Base-by-base conservation (phyloP, 2,329 filamentous ascomycete species). In the Harringtonia lauricola region DNA sequence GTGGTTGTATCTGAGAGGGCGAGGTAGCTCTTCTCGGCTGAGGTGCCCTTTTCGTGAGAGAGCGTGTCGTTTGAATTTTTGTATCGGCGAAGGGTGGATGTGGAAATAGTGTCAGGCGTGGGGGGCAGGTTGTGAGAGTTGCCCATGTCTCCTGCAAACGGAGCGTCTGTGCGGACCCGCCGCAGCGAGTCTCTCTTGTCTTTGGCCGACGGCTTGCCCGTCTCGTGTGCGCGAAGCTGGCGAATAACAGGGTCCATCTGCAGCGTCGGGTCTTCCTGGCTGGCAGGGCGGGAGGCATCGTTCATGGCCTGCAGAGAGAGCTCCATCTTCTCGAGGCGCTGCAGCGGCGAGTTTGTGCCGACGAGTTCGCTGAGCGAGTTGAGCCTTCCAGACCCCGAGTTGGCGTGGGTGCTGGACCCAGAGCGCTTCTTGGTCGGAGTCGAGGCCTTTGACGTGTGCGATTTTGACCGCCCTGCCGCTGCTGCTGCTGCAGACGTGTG, bases 61-160 rank as follows among this genome's bases (percentile, higher is more conserved):
- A 72, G 54, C 0, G 66, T 67, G 36, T 77, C 73, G 42, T 68
- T 65, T 0, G 72, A 76, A 39, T 64, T 66, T 48, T 74, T 65
- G 46, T 66, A 70, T 14, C 65, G 64, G 7, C 66, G 63, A 29
- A 79, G 60, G 0, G 72, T 74, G 2, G 71, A 70, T 2, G 71
- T 75, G 2, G 74, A 75, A 18, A 77, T 72, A 0, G 75, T 79
- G 50, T 79, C 74, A 0, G 75, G 75, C 0, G 75, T 79, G 0
- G 75, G 75, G 10, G 75, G 75, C 2, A 78, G 59, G 17, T 58
- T 59, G 17, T 68, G 65, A 6, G 67, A 63, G 42, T 65, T 61
- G 2, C 41, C 66, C 47, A 52, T 62, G 59, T 63, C 66, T 48
- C 59, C 58, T 6, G 61, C 48, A 53, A 62, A 47, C 45, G 62